These are phyloP conservation scores for Lipomyces lipofer DNA, from an alignment of 805 yeast species.

Conservation along the genomic window DNA sequence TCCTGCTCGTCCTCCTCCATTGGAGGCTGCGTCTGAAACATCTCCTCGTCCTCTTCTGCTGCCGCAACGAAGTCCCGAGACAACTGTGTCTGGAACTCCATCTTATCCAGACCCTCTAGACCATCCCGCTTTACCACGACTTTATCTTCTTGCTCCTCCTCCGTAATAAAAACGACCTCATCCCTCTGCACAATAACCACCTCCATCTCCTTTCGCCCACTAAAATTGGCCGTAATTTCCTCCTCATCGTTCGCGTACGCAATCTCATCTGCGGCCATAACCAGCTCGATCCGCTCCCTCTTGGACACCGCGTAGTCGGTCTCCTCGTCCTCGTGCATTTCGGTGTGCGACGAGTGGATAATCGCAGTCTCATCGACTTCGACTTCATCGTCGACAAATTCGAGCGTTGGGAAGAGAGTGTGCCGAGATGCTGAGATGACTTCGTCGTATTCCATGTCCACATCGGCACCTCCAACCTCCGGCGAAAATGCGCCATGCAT, in stretches of 20 bases:
- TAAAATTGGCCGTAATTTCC: not conserved
- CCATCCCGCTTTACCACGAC: too few species aligned
- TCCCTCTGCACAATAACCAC: not conserved
- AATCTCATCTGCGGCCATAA: not conserved
- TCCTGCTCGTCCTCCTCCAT: not conserved
- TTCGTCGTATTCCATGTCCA: too few species aligned
- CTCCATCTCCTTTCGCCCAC: not conserved
- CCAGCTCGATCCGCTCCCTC: not conserved
- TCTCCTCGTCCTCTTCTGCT: slow-evolving; percentile 16
- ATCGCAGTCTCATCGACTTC: not conserved
- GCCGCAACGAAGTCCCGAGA: too few species aligned
- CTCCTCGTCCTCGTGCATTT: not conserved
- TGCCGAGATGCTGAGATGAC: too few species aligned
- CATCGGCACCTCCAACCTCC: too few species aligned
- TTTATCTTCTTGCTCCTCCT: slow-evolving; percentile 3
- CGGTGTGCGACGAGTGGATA: not conserved
- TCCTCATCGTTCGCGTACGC: slow-evolving; percentile 6
- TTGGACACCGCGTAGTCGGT: not conserved
- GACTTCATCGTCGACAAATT: not conserved
- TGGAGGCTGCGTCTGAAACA: not conserved
- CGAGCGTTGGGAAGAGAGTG: not conserved
- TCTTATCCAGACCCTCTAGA: too few species aligned
- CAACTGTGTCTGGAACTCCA: too few species aligned
- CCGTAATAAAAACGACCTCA: not conserved
- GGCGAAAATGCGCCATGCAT: too few species aligned